Evolutionary conservation across 2,329 filamentous ascomycete species (phyloP), one percentile per base, ranked within the genome.

Genomic region (Trichoderma sp.): DNA sequence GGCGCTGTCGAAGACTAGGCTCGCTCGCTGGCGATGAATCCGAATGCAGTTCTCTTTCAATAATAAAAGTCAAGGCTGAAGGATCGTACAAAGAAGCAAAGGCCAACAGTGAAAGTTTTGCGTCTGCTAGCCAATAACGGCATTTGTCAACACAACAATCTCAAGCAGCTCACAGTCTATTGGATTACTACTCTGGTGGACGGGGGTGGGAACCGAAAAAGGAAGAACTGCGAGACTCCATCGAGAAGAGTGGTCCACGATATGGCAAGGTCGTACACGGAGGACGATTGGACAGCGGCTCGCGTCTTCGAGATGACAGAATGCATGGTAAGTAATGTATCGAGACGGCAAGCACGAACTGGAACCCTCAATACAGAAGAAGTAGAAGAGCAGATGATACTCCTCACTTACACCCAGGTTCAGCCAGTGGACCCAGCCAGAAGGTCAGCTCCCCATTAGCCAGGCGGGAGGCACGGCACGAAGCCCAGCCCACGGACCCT

Each of bases 391-490:
- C 10, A 21, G 21, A 52, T 43, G 28, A 28, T 28, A 28, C 28
- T 30, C 30, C 30, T 30, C 9, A 30, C 30, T 3, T 3, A 30
- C 30, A 9, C 30, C 21, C 21, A 24, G 30, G 30, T 2, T 30
- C 30, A 30, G 9, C 30, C 6, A 9, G 6, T 30, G 30, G 30
- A 2, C 30, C 30, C 48, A n/a, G 26, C 21, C 28, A 48, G 58
- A 52, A 47, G 47, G 45, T 61, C 58, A 10, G 24, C 15, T 52
- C 44, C 47, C 47, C 58, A n/a, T 21, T 15, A 30, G 30, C 30
- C 30, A 30, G 7, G 58, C 58, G 58, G 58, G 58, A 61, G 58
- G 58, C 58, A 61, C 58, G 58, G 58, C 58, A 61, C 58, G 58
- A 61, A 61, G 58, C 34, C 58, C 47, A 61, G 58, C 34, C 58